Evolutionary conservation across 768 basidiomycete genomes (phyloP), one percentile per base, ranked within the genome.

Genomic region (Lanmaoa pseudosensibilis): DNA sequence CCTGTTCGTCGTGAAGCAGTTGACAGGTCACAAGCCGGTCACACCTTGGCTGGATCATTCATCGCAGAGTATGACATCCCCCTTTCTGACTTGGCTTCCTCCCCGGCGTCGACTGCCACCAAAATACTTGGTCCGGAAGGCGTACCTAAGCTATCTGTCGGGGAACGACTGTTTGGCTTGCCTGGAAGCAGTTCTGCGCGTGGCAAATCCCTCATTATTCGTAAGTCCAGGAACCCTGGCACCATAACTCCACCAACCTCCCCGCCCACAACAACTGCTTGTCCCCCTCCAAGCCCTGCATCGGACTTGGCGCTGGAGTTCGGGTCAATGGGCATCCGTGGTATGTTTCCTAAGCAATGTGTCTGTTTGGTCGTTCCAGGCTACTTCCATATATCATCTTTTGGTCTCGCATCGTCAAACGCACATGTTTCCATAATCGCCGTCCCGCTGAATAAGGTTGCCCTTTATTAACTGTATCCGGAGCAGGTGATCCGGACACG

Each of bases 321-420:
- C 21, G 40, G 34, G 16, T 72, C 61, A 13, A 64, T 72, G 59
- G 55, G 45, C 40, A 55, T 73, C 2, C 21, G 59, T n/a, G 70
- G 70, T 72, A 65, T 55, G 70, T 73, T 8, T 56, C 30, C 36
- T 7, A 21, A 46, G 27, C 16, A 46, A 15, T 38, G 18, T 15
- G 15, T 38, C 27, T 43, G n/a, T 21, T 41, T 50, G 55, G 52
- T 60, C 21, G 7, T 45, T 19, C 33, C 10, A 33, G 46, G 54
- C 5, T 48, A 4, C 50, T 46, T 38, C 38, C 23, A 32, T 33
- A 16, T 30, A 21, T 41, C 32, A 19, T 40, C 13, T 52, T 38
- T 55, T 19, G 39, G 46, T 52, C 23, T 27, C 47, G 15, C 43
- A 19, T 43, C 36, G 10, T 45, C 41, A 21, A 47, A 41, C 39